Percentiles rank a stretch among this genome's conserved stretches.
phyloP scores from a whole-genome alignment of 805 yeast species.

The Myxozyma neotropica region DNA sequence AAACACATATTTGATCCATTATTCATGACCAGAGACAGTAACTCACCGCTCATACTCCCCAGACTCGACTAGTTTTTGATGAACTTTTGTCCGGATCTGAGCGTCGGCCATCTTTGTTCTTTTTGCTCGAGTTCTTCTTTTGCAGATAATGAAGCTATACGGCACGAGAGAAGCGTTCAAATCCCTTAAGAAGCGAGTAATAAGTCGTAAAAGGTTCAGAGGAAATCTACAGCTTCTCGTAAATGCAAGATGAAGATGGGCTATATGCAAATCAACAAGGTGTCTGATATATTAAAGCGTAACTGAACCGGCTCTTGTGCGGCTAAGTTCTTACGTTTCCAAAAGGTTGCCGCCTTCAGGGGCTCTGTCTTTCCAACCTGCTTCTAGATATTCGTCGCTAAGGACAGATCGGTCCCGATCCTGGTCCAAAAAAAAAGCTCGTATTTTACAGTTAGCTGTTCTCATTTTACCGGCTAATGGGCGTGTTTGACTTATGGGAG shows the following conservation, averaged over 20 bases:
- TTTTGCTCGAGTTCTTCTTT: neutral
- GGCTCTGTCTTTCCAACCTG: no score
- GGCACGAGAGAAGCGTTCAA: neutral
- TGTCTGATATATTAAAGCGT: neutral
- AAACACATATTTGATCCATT: no score
- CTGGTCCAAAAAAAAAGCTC: no score
- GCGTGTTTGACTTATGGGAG: no score
- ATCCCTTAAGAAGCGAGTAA: no score
- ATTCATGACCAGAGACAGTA: no score
- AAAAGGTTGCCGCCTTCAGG: no score
- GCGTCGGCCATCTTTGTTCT: constrained; percentile 25
- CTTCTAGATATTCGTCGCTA: neutral
- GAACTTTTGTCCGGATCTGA: constrained; percentile 54
- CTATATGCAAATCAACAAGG: neutral
- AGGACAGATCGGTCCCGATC: no score
- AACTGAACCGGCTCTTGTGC: constrained; percentile 1
- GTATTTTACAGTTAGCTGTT: no score
- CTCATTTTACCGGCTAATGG: no score
- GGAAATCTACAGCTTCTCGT: no score
- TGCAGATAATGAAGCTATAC: neutral
- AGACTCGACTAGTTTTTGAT: constrained; percentile 67
- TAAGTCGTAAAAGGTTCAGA: neutral
- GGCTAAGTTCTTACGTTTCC: neutral
- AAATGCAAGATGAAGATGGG: neutral
- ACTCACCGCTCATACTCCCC: constrained; percentile 74